Evolutionary conservation across 257 asterid genomes (phyloP).

Genomic region (Fraxinus americana): DNA sequence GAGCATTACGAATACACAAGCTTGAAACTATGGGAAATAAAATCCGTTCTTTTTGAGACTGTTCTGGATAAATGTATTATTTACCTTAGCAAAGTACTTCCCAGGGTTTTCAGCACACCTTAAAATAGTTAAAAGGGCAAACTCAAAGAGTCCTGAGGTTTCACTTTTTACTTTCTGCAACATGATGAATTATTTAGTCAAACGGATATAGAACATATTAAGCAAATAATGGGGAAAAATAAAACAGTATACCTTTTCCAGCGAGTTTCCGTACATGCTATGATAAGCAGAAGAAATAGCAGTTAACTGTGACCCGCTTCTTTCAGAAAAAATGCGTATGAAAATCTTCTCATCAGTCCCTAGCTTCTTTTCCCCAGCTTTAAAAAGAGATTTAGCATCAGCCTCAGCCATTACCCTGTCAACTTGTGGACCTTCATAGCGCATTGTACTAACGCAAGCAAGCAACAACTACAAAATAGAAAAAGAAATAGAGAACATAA

Average conservation of each 20-base stretch:
- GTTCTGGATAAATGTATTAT: neutral
- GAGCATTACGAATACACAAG: neutral
- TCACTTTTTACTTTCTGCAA: conserved; percentile 85
- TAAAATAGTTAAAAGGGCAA: conserved; percentile 67
- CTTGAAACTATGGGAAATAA: neutral
- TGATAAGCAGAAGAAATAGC: conserved; percentile 68
- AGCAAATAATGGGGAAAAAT: conserved; percentile 6
- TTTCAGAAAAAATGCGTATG: conserved; percentile 64
- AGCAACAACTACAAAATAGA: conserved; percentile 63
- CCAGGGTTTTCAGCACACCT: conserved; percentile 81
- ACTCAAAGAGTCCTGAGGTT: conserved; percentile 78
- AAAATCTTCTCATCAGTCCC: conserved; percentile 92
- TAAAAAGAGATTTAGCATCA: conserved; percentile 84
- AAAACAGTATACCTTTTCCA: conserved; percentile 54
- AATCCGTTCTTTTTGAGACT: neutral
- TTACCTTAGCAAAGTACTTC: conserved; percentile 86
- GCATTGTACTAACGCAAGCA: conserved; percentile 46
- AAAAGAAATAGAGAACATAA: neutral
- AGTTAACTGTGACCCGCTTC: conserved; percentile 77
- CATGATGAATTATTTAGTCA: conserved; percentile 22
- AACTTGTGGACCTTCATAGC: conserved; percentile 93
- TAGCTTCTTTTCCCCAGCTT: conserved; percentile 87
- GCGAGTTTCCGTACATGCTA: conserved; percentile 61
- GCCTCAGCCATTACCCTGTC: conserved; percentile 64
- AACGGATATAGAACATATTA: neutral